Evolutionary conservation across 805 yeast genomes (phyloP).

Genomic region (Metschnikowia proteae): DNA sequence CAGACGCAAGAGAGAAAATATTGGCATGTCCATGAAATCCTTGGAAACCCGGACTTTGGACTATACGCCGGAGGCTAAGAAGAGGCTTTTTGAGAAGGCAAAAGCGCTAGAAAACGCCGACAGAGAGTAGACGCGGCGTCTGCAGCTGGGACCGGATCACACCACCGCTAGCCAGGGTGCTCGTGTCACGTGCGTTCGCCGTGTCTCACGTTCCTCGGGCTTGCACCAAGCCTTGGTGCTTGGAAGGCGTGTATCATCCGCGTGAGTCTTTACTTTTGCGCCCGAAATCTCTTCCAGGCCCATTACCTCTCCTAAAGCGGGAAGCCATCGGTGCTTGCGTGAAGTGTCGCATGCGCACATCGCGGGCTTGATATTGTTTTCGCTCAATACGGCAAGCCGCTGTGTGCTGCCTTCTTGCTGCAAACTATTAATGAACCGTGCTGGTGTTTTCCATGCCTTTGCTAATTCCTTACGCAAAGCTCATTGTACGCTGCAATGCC

Average conservation of each 20-base stretch:
- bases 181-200: too few relatives aligned
- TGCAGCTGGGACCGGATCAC: neutral
- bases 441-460: too few relatives aligned
- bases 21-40: constrained; percentile 27
- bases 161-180: too few relatives aligned
- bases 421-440: neutral
- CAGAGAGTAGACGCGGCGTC: neutral
- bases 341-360: constrained; percentile 1
- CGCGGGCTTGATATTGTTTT: neutral
- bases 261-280: constrained; percentile 1
- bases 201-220: neutral
- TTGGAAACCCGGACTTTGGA: constrained; percentile 37
- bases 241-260: neutral
- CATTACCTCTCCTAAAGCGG: constrained; percentile 1
- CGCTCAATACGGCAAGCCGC: neutral
- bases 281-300: neutral
- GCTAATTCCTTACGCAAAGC: neutral
- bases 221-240: neutral
- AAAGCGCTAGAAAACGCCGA: neutral
- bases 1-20: constrained; percentile 30
- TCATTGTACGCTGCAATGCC: neutral
- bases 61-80: constrained; percentile 42
- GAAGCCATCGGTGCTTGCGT: neutral
- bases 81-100: constrained; percentile 21
- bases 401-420: neutral